phyloP scores from a whole-genome alignment of 2,329 filamentous ascomycete genomes.

The Ophiostoma montium region DNA sequence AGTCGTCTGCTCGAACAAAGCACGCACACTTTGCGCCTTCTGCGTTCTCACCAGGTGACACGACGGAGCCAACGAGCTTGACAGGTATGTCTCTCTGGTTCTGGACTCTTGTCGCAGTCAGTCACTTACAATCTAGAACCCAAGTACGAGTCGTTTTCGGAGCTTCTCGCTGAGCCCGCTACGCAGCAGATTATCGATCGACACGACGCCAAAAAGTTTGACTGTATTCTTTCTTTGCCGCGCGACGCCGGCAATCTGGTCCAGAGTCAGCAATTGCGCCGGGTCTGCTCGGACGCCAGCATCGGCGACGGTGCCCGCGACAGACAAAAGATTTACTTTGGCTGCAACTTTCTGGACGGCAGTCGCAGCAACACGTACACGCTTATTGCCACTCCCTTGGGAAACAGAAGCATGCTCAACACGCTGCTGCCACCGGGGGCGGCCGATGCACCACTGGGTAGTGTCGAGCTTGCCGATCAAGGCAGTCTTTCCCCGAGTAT shows the following conservation, averaged over 20 bases:
- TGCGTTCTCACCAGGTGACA: neutral
- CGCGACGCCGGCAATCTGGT: conserved; percentile 5
- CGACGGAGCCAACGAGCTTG: neutral
- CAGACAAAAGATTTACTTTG: conserved; percentile 27
- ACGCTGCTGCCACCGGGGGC: conserved; percentile 2
- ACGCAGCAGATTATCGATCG: conserved; percentile 14
- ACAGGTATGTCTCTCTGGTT: neutral
- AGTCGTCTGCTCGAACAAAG: neutral
- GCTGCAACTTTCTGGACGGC: conserved; percentile 30
- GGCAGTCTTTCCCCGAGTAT: conserved; percentile 4
- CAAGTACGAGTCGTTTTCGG: conserved; percentile 5
- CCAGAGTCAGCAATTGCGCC: conserved; percentile 4
- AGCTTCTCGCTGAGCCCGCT: neutral
- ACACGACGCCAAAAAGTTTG: conserved; percentile 35
- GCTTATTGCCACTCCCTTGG: conserved; percentile 33
- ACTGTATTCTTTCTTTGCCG: conserved; percentile 32
- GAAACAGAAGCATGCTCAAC: conserved; percentile 8
- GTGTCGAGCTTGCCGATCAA: neutral
- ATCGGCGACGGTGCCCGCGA: conserved; percentile 3
- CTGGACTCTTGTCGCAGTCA: neutral
- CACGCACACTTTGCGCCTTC: conserved; percentile 7
- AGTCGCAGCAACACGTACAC: conserved; percentile 24
- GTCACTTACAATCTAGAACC: neutral
- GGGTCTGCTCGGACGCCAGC: conserved; percentile 5
- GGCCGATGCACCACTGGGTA: neutral